Conservation (phyloP, 2,329 filamentous ascomycete species). For the Tolypocladium pustulatum region DNA sequence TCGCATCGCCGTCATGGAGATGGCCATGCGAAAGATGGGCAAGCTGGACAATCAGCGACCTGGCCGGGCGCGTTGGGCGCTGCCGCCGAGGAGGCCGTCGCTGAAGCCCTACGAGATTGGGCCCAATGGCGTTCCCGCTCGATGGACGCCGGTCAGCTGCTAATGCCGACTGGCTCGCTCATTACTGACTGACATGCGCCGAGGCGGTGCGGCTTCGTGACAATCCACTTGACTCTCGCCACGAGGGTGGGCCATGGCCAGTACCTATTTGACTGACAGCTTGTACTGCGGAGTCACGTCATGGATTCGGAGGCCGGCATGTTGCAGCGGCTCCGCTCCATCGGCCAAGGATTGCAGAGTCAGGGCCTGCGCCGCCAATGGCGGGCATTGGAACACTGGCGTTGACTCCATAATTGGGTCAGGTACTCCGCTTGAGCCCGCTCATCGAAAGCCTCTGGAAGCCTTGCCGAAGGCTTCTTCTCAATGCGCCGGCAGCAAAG, state of each 20-base stretch:
- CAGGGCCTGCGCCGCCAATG: background rate
- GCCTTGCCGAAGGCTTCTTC: background rate
- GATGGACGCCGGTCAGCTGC: constrained; percentile 39
- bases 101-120: constrained; percentile 45
- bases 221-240: background rate
- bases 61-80: constrained; percentile 56
- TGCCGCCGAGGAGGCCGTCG: constrained; percentile 51
- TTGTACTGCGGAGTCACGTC: background rate
- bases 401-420: background rate
- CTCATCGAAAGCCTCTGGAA: background rate
- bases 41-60: constrained; percentile 56
- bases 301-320: background rate
- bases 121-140: constrained; percentile 45
- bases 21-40: constrained; percentile 57
- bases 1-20: constrained; percentile 60
- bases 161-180: constrained; percentile 4
- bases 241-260: background rate
- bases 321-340: background rate
- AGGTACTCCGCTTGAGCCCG: background rate
- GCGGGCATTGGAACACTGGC: background rate
- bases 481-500: background rate
- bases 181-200: background rate
- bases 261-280: background rate
- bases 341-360: background rate
- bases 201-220: background rate